Base-by-base conservation (phyloP, 306 rosid genomes). In the Quercus wislizeni region DNA sequence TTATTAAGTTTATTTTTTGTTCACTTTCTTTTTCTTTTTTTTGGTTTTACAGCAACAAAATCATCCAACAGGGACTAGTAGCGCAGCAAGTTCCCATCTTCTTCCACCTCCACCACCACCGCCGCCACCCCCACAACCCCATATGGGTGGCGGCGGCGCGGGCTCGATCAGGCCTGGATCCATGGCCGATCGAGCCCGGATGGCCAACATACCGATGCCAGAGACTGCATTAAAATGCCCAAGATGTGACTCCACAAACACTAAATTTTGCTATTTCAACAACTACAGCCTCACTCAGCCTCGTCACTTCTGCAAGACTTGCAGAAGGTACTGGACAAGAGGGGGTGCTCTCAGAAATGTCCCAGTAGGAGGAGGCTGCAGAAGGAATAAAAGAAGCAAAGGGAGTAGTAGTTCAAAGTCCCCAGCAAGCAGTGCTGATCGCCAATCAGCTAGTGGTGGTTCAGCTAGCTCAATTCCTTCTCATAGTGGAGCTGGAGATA, bases 201-300 rank as follows among this genome's bases (percentile, higher is more conserved):
- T 92, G 92, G 97, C 94, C 0, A 91, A 91, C 90, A 80, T 94
- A 46, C 93, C 96, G 5, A 49, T 90, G 86, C 97, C 94, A 0
- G 98, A 94, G 59, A 33, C 87, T 0, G 88, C 83, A 4, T 81
- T 86, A 56, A 91, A 92, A 79, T 94, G 98, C 82, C 98, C 98
- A 1, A 81, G 98, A 28, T 94, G 98, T 51, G 98, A 94, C 0
- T 92, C 97, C 12, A 61, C 92, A n/a, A 92, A 94, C 89, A 94
- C 98, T 17, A 94, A 94, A 71, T 94, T 94, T 80, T 94, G 98
- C 83, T 94, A 94, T 82, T 94, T 85, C 87, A 94, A 94, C 90
- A 94, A 94, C 83, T 94, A 94, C 82, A 94, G 92, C 83, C 97
- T 92, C 78, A 67, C 98, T 2, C 98, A 94, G 84, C 98, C 98